Percentiles rank a stretch among this genome's conserved stretches.
These are phyloP conservation scores for Spiromastix sp. DNA, from an alignment of 2,329 filamentous ascomycete species.

Conservation along the genomic window DNA sequence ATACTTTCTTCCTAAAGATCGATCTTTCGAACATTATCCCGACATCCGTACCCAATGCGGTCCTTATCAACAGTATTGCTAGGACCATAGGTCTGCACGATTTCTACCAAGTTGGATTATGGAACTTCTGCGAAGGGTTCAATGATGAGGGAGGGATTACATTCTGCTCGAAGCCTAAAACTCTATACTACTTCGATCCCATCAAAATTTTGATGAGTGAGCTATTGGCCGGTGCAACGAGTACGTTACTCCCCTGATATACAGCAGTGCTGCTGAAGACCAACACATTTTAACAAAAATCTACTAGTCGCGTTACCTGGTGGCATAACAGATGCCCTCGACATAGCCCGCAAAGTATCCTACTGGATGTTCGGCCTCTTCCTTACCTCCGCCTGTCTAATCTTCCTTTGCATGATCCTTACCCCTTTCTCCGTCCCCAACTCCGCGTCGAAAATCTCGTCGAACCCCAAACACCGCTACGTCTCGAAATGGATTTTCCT, in stretches of 20 bases:
- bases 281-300: background rate
- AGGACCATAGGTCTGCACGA: slow-evolving; percentile 80
- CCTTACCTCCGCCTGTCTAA: slow-evolving; percentile 58
- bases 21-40: slow-evolving; percentile 75
- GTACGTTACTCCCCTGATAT: slow-evolving; percentile 31
- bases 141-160: slow-evolving; percentile 59
- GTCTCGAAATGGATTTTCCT: slow-evolving; percentile 36
- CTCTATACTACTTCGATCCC: slow-evolving; percentile 85
- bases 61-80: slow-evolving; percentile 77
- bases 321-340: slow-evolving; percentile 61
- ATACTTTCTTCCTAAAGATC: slow-evolving; percentile 77
- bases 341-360: slow-evolving; percentile 62
- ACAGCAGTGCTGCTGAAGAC: background rate
- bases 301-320: slow-evolving; percentile 61
- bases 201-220: slow-evolving; percentile 70
- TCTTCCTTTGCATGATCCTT: slow-evolving; percentile 61
- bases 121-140: slow-evolving; percentile 88
- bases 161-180: slow-evolving; percentile 57
- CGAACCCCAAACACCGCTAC: slow-evolving; percentile 13
- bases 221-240: slow-evolving; percentile 69
- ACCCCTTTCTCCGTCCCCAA: slow-evolving; percentile 42
- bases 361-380: slow-evolving; percentile 88
- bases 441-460: slow-evolving; percentile 20
- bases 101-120: slow-evolving; percentile 87
- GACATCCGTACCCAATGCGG: slow-evolving; percentile 57